Evolutionary conservation across 257 asterid genomes (phyloP), one percentile per base, ranked within the genome.

Genomic region (Solanum pinnatisectum): DNA sequence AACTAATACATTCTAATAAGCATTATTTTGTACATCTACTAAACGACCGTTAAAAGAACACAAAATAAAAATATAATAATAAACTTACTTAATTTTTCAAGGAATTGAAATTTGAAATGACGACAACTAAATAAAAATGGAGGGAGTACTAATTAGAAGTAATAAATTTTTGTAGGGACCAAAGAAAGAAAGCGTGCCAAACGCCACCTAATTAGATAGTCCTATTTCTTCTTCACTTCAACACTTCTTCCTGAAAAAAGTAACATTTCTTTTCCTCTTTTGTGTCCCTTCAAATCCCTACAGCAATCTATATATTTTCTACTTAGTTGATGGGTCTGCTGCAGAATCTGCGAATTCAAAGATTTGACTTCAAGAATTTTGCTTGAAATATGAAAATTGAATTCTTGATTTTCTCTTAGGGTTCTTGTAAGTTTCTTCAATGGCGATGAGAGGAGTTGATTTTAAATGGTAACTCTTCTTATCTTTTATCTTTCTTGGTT

Each of bases 371-470:
- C 18, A 81, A 46, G 68, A 81, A 46, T 79, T 44, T 79, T 79
- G 67, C 67, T 25, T 79, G 16, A 15, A 46, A 81, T 56, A 56
- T 81, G 85, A 49, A 82, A 82, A 16, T 27, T 52, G 25, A 49
- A 52, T 30, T 82, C 67, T 79, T 44, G 85, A 11, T 9, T 46
- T 82, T 49, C 70, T 49, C 3, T 5, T 82, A 82, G 86, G 86
- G 44, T 82, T 82, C 63, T 82, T 16, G 22, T 3, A 14, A 78
- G 27, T 72, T 40, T 86, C 81, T 88, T 85, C 88, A 88, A 96
- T 96, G 99, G 98, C 98, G 89, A 94, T 94, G 87, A 93, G 94
- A 89, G 98, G 99, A 77, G 95, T 96, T 78, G 96, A 94, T 94
- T 95, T 96, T 92, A 96, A 96, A 92, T 96, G 99, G 98, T 95